A percentile compares a stretch with the other conserved stretches of the same genome.
Conservation (phyloP, 768 basidiomycete genomes). For the Tubosaeta sp. region DNA sequence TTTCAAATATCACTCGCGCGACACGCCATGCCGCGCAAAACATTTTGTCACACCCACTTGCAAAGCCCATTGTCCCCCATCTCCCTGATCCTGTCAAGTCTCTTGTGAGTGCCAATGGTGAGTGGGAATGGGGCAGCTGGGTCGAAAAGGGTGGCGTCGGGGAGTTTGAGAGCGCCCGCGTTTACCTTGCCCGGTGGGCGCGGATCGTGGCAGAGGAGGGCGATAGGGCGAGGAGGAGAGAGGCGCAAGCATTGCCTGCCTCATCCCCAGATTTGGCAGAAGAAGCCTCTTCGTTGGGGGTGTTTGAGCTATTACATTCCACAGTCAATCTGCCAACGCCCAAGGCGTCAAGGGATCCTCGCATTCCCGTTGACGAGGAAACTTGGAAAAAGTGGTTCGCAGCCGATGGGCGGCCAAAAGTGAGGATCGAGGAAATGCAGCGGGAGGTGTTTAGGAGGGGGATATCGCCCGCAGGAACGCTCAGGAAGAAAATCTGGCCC, state of each 20-base stretch:
- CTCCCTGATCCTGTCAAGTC: constrained; percentile 92
- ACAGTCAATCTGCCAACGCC: constrained; percentile 79
- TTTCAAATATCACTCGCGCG: constrained; percentile 90
- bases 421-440: constrained; percentile 66
- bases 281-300: constrained; percentile 72
- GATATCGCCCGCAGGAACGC: constrained; percentile 44
- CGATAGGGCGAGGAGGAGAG: constrained; percentile 78
- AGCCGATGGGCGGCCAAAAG: constrained; percentile 60
- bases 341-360: constrained; percentile 75
- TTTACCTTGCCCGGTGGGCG: constrained; percentile 97
- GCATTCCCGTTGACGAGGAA: constrained; percentile 67
- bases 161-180: constrained; percentile 93
- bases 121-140: constrained; percentile 92
- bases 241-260: constrained; percentile 65
- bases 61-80: constrained; percentile 94
- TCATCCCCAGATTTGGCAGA: constrained; percentile 46
- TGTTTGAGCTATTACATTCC: constrained; percentile 82
- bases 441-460: constrained; percentile 79
- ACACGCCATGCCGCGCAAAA: constrained; percentile 93
- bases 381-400: constrained; percentile 80
- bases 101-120: constrained; percentile 85
- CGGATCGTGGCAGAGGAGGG: constrained; percentile 97
- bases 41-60: constrained; percentile 91
- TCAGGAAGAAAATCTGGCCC: constrained; percentile 84
- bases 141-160: constrained; percentile 90